These are phyloP conservation scores for Coniochaeta prunicola DNA, from an alignment of 2,329 filamentous ascomycete species.

Conservation along the genomic window DNA sequence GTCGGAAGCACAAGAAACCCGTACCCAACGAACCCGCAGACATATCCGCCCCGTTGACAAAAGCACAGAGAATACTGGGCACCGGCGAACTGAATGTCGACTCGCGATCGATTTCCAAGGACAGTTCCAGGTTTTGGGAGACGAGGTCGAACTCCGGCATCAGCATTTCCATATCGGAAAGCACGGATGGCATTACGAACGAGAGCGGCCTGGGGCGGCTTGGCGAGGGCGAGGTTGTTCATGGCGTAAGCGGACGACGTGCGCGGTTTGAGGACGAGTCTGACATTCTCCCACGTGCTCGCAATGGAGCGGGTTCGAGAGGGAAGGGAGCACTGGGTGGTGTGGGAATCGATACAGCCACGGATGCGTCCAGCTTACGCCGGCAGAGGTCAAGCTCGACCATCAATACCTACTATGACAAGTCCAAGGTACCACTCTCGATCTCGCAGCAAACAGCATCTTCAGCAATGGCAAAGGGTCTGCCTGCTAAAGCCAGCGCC, in stretches of 20 bases:
- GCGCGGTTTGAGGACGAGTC: conserved; percentile 39
- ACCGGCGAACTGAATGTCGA: conserved; percentile 36
- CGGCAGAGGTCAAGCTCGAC: conserved; percentile 47
- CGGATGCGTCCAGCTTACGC: conserved; percentile 36
- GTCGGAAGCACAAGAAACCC: conserved; percentile 32
- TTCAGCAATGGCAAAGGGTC: conserved; percentile 50
- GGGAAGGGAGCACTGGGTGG: not conserved
- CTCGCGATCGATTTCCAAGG: conserved; percentile 8
- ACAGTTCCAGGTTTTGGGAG: conserved; percentile 31
- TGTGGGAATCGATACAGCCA: conserved; percentile 15
- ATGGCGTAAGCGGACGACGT: conserved; percentile 14
- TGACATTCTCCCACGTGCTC: conserved; percentile 30
- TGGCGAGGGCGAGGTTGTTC: conserved; percentile 16
- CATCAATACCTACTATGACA: conserved; percentile 51
- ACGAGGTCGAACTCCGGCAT: conserved; percentile 33
- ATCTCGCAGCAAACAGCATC: conserved; percentile 53
- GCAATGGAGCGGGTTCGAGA: conserved; percentile 13
- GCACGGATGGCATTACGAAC: conserved; percentile 26
- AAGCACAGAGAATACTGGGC: conserved; percentile 44
- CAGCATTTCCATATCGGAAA: conserved; percentile 37
- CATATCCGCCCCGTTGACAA: conserved; percentile 34
- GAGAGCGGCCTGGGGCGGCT: conserved; percentile 15
- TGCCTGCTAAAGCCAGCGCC: conserved; percentile 38
- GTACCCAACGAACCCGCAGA: conserved; percentile 19
- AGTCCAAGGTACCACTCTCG: conserved; percentile 45